Conservation (phyloP, 2,329 filamentous ascomycete genomes). For the Phialophora tarda region DNA sequence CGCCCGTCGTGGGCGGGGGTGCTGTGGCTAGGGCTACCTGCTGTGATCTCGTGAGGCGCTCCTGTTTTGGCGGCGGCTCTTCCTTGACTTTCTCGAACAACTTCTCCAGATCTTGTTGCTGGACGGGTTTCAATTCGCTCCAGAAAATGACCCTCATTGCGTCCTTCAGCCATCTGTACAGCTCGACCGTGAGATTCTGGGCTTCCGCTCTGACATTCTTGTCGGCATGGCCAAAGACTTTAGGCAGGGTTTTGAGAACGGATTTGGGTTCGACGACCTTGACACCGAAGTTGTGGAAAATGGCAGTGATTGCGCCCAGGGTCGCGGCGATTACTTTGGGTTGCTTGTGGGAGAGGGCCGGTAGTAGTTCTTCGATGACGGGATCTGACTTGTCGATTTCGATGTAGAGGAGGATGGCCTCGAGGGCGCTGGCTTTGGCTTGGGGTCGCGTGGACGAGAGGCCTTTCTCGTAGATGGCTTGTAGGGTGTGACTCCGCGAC, state of each 20-base stretch:
- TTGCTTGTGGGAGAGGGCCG: slow-evolving; percentile 81
- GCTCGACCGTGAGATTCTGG: slow-evolving; percentile 86
- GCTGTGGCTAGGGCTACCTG: slow-evolving; percentile 81
- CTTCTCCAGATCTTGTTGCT: slow-evolving; percentile 91
- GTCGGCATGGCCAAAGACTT: slow-evolving; percentile 93
- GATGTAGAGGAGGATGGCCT: slow-evolving; percentile 85
- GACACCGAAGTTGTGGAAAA: slow-evolving; percentile 93
- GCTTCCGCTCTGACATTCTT: slow-evolving; percentile 97
- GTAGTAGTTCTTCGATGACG: slow-evolving; percentile 87
- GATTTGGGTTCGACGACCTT: slow-evolving; percentile 93
- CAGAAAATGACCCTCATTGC: slow-evolving; percentile 99
- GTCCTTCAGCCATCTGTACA: slow-evolving; percentile 96
- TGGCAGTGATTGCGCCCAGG: slow-evolving; percentile 75
- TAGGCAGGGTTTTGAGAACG: slow-evolving; percentile 83
- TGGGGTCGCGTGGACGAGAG: slow-evolving; percentile 84
- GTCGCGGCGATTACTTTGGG: slow-evolving; percentile 84
- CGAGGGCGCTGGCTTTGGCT: slow-evolving; percentile 83
- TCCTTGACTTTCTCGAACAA: slow-evolving; percentile 92
- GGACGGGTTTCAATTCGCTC: slow-evolving; percentile 91
- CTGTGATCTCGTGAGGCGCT: slow-evolving; percentile 84
- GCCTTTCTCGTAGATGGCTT: slow-evolving; percentile 87
- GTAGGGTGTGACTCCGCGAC: slow-evolving; percentile 75
- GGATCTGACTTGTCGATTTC: slow-evolving; percentile 86
- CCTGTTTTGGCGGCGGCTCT: slow-evolving; percentile 85
- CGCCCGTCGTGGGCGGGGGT: slow-evolving; percentile 64